These are phyloP conservation scores for Celoporthe dispersa DNA, from an alignment of 2,329 filamentous ascomycete species.

Conservation along the genomic window DNA sequence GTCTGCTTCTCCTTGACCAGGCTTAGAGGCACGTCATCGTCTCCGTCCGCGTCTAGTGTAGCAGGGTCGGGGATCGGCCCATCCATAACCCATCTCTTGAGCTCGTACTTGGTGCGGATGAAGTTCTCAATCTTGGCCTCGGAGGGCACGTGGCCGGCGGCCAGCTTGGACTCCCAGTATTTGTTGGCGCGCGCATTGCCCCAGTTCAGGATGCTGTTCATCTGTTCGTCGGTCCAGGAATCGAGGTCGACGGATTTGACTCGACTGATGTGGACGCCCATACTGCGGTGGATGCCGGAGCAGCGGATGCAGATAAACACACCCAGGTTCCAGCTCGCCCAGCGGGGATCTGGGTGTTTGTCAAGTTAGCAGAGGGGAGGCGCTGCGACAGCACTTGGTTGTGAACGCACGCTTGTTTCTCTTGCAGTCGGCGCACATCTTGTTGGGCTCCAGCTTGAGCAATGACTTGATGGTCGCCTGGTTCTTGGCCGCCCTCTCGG, in stretches of 20 bases:
- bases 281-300: slow-evolving; percentile 96
- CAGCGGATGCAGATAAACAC: slow-evolving; percentile 98
- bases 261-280: slow-evolving; percentile 97
- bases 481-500: slow-evolving; percentile 91
- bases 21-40: slow-evolving; percentile 76
- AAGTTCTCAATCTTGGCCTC: slow-evolving; percentile 99
- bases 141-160: slow-evolving; percentile 86
- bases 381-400: no score
- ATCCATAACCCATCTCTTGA: slow-evolving; percentile 99
- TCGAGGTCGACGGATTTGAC: slow-evolving; percentile 99
- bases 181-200: slow-evolving; percentile 96
- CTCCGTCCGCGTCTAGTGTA: slow-evolving; percentile 79
- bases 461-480: slow-evolving; percentile 91
- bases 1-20: slow-evolving; percentile 70
- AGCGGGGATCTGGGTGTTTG: slow-evolving; percentile 80
- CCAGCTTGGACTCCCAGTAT: slow-evolving; percentile 97
- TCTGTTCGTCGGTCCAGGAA: slow-evolving; percentile 97
- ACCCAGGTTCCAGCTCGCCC: slow-evolving; percentile 98
- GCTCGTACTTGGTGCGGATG: slow-evolving; percentile 97
- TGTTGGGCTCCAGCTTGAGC: slow-evolving; percentile 93
- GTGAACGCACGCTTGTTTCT: slow-evolving; percentile 84
- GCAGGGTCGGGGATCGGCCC: slow-evolving; percentile 92
- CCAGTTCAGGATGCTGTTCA: slow-evolving; percentile 93
- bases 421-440: slow-evolving; percentile 98
- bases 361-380: background rate